Conservation (phyloP, 345 rosid species). For the Lumnitzera littorea region DNA sequence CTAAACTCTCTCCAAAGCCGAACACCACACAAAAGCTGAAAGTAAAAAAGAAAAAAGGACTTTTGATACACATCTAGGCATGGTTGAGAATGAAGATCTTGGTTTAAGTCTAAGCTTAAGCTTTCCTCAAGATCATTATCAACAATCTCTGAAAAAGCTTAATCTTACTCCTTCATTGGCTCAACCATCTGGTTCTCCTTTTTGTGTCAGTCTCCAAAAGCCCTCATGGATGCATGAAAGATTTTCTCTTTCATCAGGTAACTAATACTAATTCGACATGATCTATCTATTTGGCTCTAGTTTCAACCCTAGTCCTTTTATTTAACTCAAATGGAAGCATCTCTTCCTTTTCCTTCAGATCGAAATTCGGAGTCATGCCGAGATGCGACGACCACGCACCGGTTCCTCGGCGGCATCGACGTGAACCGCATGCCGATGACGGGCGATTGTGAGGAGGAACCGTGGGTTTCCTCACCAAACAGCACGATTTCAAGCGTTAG, state of each 20-base stretch:
- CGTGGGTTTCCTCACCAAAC: slow-evolving; percentile 84
- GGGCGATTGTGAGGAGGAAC: slow-evolving; percentile 73
- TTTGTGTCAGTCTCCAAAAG: slow-evolving; percentile 28
- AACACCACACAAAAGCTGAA: neutral
- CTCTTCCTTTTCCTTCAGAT: slow-evolving; percentile 44
- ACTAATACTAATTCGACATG: slow-evolving; percentile 40
- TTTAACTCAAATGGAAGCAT: neutral
- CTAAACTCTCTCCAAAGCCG: neutral
- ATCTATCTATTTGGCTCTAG: neutral
- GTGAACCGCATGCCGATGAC: slow-evolving; percentile 74
- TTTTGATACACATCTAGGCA: neutral
- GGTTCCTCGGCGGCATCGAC: slow-evolving; percentile 71
- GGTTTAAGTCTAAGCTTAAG: slow-evolving; percentile 76
- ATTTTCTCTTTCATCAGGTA: slow-evolving; percentile 19
- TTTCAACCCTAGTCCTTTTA: neutral
- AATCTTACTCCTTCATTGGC: slow-evolving; percentile 33
- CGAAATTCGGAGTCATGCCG: slow-evolving; percentile 45
- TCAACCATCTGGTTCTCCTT: slow-evolving; percentile 26
- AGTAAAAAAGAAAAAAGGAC: too few relatives aligned
- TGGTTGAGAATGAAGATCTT: slow-evolving; percentile 71
- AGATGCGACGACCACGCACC: slow-evolving; percentile 27
- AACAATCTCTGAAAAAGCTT: slow-evolving; percentile 26
- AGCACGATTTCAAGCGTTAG: slow-evolving; percentile 88
- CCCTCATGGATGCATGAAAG: slow-evolving; percentile 42
- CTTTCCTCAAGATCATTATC: slow-evolving; percentile 29